Evolutionary conservation across 306 rosid species (phyloP).

Genomic region (Trichosanthes cucumerina): DNA sequence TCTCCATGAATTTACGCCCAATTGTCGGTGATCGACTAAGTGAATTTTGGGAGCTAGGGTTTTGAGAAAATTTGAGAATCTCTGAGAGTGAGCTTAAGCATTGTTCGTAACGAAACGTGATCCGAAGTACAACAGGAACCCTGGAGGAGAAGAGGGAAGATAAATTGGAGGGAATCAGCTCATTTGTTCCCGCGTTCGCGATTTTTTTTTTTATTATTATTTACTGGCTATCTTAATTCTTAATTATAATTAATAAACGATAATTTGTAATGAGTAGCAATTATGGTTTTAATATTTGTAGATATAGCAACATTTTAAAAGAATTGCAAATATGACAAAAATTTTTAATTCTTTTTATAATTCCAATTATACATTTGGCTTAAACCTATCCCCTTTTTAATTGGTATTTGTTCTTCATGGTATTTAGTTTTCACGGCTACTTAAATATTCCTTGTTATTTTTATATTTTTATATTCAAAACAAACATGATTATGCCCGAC

Average conservation of each 20-base stretch:
- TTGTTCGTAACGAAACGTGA: not conserved
- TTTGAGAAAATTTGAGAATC: conserved; percentile 12
- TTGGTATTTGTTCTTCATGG: no score
- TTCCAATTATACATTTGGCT: no score
- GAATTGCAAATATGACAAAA: no score
- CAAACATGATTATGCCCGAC: no score
- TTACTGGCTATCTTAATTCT: not conserved
- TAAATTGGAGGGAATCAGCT: conserved; percentile 27
- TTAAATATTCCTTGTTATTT: no score
- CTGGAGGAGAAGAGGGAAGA: not conserved
- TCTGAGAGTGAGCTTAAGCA: not conserved
- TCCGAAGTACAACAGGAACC: not conserved
- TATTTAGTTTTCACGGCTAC: no score
- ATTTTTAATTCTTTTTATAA: no score
- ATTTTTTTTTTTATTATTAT: not conserved
- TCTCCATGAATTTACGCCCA: conserved; percentile 17
- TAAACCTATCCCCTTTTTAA: no score
- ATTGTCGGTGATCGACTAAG: not conserved
- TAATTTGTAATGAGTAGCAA: no score
- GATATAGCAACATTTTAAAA: no score
- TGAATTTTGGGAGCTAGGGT: conserved; percentile 8
- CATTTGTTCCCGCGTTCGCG: conserved; percentile 26
- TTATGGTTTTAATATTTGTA: no score
- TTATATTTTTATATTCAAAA: no score
- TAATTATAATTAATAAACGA: not conserved